A percentile compares a stretch with the other conserved stretches of the same genome.
These are phyloP conservation scores for Hanseniaspora sp. DNA, from an alignment of 1,139 yeast genomes.

Conservation along the genomic window DNA sequence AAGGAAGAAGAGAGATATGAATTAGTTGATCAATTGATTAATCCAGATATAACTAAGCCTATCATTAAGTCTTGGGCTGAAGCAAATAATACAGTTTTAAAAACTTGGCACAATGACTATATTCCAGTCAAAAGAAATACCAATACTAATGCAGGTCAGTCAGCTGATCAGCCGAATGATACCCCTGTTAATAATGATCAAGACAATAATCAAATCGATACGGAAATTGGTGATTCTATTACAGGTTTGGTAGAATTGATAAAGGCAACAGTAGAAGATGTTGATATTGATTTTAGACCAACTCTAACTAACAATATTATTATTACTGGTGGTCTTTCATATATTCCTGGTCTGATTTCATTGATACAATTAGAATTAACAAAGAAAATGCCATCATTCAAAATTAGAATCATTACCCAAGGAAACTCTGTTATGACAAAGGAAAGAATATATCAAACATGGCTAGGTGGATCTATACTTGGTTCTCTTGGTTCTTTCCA, in stretches of 20 bases:
- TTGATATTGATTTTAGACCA: constrained; percentile 84
- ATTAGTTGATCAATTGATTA: constrained; percentile 66
- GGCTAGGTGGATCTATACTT: constrained; percentile 93
- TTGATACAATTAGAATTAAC: constrained; percentile 66
- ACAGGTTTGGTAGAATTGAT: constrained; percentile 61
- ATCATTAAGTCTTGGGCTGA: constrained; percentile 33
- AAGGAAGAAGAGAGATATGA: constrained; percentile 50
- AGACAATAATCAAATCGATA: constrained; percentile 28
- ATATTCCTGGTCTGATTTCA: constrained; percentile 81
- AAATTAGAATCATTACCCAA: constrained; percentile 75
- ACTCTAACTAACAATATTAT: constrained; percentile 86
- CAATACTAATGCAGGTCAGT: constrained; percentile 25
- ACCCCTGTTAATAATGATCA: constrained; percentile 23
- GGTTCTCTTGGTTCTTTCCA: constrained; percentile 93
- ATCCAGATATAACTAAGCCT: constrained; percentile 37
- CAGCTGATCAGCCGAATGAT: constrained; percentile 21
- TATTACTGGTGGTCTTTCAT: constrained; percentile 78
- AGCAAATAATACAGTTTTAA: constrained; percentile 26
- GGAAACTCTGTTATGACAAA: constrained; percentile 48
- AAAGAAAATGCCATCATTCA: constrained; percentile 74
- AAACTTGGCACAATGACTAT: constrained; percentile 43
- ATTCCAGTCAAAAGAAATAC: constrained; percentile 53
- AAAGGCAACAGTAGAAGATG: constrained; percentile 53
- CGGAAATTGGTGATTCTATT: constrained; percentile 20
- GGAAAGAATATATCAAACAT: constrained; percentile 76